Conservation (phyloP, 371 early-diverging fungal species). For the Neoconidiobolus thromboides region DNA sequence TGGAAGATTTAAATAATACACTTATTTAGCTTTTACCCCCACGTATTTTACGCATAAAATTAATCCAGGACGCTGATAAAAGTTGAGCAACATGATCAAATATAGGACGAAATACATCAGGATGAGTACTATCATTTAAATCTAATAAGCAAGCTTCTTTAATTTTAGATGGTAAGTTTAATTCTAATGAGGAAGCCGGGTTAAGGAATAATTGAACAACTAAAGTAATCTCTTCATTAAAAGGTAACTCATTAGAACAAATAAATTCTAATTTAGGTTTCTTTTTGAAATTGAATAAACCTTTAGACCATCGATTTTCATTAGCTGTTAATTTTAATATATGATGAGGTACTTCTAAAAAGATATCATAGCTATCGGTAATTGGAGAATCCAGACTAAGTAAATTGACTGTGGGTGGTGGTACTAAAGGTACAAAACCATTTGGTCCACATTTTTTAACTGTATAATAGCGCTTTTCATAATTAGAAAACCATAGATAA, state of each 20-base stretch:
- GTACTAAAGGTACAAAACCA: constrained; percentile 1
- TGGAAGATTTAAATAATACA: no score
- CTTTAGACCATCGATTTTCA: not conserved
- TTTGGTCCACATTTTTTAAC: not conserved
- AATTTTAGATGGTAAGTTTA: constrained; percentile 1
- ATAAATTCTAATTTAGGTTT: not conserved
- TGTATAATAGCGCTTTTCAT: constrained; percentile 1
- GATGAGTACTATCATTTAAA: not conserved
- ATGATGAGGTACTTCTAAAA: constrained; percentile 1
- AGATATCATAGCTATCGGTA: not conserved
- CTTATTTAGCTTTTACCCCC: no score
- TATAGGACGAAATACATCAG: not conserved
- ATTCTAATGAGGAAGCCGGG: not conserved
- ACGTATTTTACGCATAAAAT: not conserved
- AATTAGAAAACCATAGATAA: constrained; percentile 1
- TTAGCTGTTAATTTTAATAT: not conserved
- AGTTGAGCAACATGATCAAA: constrained; percentile 1
- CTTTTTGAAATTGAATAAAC: not conserved
- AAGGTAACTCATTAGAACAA: not conserved
- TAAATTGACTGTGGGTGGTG: not conserved
- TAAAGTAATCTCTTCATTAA: not conserved
- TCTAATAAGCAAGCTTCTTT: not conserved
- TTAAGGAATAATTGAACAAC: not conserved
- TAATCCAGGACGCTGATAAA: not conserved
- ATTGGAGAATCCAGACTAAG: not conserved